phyloP scores from a whole-genome alignment of 2,329 filamentous ascomycete species.

The Gyromitra esculenta region DNA sequence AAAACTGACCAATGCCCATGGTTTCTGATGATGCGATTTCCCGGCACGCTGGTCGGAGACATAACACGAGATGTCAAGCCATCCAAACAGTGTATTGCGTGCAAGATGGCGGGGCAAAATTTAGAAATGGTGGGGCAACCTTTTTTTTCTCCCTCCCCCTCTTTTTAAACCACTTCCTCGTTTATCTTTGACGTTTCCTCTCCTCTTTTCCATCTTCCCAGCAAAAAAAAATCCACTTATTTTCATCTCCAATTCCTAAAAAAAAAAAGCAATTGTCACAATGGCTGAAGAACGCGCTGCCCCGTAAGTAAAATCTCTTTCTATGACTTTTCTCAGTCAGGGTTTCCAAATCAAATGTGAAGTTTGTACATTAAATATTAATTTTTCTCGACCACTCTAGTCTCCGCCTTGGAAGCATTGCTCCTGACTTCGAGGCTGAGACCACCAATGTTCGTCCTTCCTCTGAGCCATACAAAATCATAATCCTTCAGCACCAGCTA shows the following conservation, averaged over 20 bases:
- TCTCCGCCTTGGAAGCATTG: constrained; percentile 73
- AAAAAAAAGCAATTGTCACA: constrained; percentile 55
- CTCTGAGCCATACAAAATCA: not conserved
- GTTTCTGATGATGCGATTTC: constrained; percentile 47
- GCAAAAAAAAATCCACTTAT: constrained; percentile 15
- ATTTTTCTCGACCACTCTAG: constrained; percentile 57
- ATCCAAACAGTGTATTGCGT: constrained; percentile 40
- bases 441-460: constrained; percentile 64
- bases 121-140: constrained; percentile 23
- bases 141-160: constrained; percentile 30
- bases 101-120: constrained; percentile 31
- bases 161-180: constrained; percentile 33
- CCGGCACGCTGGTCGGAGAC: constrained; percentile 14
- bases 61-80: constrained; percentile 31
- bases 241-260: constrained; percentile 3
- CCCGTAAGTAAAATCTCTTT: constrained; percentile 60
- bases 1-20: constrained; percentile 29
- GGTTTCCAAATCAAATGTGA: constrained; percentile 22
- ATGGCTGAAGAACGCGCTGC: constrained; percentile 62
- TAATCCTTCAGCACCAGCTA: not conserved
- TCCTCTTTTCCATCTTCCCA: not conserved
- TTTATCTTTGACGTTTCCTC: constrained; percentile 4
- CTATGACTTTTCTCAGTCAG: not conserved
- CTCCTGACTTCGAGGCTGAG: constrained; percentile 75
- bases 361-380: constrained; percentile 12